phyloP scores from a whole-genome alignment of 2,329 filamentous ascomycete genomes.

The Aspergillus proliferans region DNA sequence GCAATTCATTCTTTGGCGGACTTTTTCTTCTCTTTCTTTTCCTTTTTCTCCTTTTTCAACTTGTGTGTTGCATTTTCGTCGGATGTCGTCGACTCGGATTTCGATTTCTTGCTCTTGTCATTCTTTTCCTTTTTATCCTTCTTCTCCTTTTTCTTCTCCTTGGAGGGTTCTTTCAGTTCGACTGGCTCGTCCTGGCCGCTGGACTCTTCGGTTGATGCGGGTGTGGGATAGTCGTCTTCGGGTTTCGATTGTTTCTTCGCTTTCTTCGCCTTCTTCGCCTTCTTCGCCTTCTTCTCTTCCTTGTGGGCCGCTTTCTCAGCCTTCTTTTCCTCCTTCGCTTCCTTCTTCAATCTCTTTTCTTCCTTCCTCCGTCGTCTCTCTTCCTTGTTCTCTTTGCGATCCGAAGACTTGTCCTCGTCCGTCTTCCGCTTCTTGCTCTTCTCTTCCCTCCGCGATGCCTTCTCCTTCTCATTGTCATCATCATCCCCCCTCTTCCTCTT shows the following conservation, averaged over 20 bases:
- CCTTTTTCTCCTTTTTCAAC: conserved; percentile 40
- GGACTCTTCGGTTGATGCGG: conserved; percentile 20
- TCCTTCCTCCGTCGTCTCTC: conserved; percentile 16
- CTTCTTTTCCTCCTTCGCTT: conserved; percentile 16
- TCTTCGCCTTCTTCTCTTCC: conserved; percentile 13
- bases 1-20: conserved; percentile 2
- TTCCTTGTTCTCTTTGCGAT: conserved; percentile 19
- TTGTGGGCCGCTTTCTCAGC: conserved; percentile 1
- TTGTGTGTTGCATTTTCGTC: conserved; percentile 41
- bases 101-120: conserved; percentile 15
- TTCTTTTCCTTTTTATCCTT: conserved; percentile 19
- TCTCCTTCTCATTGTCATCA: conserved; percentile 17
- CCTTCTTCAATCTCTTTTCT: conserved; percentile 23
- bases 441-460: conserved; percentile 31
- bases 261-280: conserved; percentile 15
- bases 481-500: conserved; percentile 31
- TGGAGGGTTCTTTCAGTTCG: conserved; percentile 23
- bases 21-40: conserved; percentile 20
- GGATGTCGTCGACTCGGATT: conserved; percentile 20
- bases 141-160: conserved; percentile 21
- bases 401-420: conserved; percentile 3
- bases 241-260: conserved; percentile 11
- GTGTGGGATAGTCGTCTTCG: conserved; percentile 28
- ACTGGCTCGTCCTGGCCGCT: conserved; percentile 22
- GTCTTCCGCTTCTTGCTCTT: conserved; percentile 14